Evolutionary conservation across 192 early-diverging fungal species (phyloP), one percentile per base, ranked within the genome.

Genomic region (Backusella tarrabulga): DNA sequence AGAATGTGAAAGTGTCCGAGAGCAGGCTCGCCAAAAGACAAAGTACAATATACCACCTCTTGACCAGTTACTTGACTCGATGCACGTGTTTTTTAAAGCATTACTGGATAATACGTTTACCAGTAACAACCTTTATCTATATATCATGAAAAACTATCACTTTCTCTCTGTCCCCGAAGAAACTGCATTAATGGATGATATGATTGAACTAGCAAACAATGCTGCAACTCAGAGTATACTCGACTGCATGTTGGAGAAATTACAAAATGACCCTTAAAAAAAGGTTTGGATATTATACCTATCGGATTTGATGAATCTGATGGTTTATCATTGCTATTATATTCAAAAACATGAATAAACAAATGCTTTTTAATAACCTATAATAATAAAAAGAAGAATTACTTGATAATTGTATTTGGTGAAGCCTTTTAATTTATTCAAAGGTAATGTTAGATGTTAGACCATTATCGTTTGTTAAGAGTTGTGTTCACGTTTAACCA

Each of bases 121-220:
- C 6, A 67, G 40, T 34, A n/a, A 67, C 41, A 66, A 41, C 42
- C 41, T 75, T 11, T 75, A 68, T 42, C 4, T 67, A 4, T 44
- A 67, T 26, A 75, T 75, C 0, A 67, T 46, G 15, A 68, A 75
- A 32, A 42, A 63, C 36, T 75, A 75, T 68, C 35, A 41, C 35
- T 75, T 68, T 38, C 41, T 67, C 26, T 46, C 34, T 11, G 14
- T 34, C n/a, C 32, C 74, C 7, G 63, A 67, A 11, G 15, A 23
- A 72, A 44, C 12, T 72, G 21, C 50, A 41, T 50, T 72, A 26
- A 50, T 72, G 12, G 56, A 63, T 29, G 56, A 63, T 29, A 63
- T 63, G 23, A 23, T 29, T 26, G 11, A 29, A 29, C 14, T 63
- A 29, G 9, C 56, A 63, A 63, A 63, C 11, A 7, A 23, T 63